Conservation (phyloP, 2,329 filamentous ascomycete species). For the Podosphaera xanthii region DNA sequence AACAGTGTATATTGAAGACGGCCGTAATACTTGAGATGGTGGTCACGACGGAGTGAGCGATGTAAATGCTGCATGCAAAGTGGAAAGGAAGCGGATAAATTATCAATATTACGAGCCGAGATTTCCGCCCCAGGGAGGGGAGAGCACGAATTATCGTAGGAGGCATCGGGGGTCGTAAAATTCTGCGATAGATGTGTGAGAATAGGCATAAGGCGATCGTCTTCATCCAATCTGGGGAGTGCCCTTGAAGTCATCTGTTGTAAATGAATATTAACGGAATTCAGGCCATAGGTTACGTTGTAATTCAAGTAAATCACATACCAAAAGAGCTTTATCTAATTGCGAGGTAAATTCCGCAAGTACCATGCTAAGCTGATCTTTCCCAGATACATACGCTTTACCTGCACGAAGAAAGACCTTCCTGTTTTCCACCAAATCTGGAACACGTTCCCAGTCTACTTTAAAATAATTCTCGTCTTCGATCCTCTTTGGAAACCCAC, state of each 20-base stretch:
- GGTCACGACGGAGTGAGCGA: slow-evolving; percentile 61
- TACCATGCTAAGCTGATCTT: slow-evolving; percentile 75
- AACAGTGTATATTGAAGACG: slow-evolving; percentile 90
- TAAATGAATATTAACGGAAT: background rate
- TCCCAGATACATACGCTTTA: slow-evolving; percentile 74
- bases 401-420: slow-evolving; percentile 56
- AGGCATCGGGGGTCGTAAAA: slow-evolving; percentile 76
- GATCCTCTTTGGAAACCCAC: slow-evolving; percentile 19
- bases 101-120: slow-evolving; percentile 57
- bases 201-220: slow-evolving; percentile 65
- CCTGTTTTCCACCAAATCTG: slow-evolving; percentile 65
- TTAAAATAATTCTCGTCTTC: slow-evolving; percentile 90
- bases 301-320: no score
- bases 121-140: slow-evolving; percentile 50
- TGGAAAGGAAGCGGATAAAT: slow-evolving; percentile 60
- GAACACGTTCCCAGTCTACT: slow-evolving; percentile 84
- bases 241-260: slow-evolving; percentile 64
- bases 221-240: slow-evolving; percentile 79
- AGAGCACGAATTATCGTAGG: slow-evolving; percentile 46
- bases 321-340: slow-evolving; percentile 65
- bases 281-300: no score
- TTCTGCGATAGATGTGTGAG: slow-evolving; percentile 76
- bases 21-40: slow-evolving; percentile 80
- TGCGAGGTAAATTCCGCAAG: slow-evolving; percentile 63
- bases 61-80: slow-evolving; percentile 91